Conservation (phyloP, 2,329 filamentous ascomycete genomes). For the Macrophomina phaseolina region DNA sequence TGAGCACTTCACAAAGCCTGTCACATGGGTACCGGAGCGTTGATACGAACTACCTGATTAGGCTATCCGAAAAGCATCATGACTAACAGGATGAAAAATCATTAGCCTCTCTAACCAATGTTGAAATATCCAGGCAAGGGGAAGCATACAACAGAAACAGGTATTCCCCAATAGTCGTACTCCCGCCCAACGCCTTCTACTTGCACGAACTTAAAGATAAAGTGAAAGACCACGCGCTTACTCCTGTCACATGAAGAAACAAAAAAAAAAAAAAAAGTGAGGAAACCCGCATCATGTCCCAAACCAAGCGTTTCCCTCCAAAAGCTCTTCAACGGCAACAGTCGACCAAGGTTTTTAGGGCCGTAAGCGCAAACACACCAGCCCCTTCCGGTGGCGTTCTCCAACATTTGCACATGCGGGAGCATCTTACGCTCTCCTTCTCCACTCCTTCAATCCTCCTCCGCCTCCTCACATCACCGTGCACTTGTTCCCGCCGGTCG, state of each 20-base stretch:
- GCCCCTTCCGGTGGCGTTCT: not conserved
- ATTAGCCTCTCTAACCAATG: constrained; percentile 4
- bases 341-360: not conserved
- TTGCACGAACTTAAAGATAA: not conserved
- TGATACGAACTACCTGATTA: no score
- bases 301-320: not conserved
- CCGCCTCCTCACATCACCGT: constrained; percentile 73
- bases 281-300: not conserved
- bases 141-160: not conserved
- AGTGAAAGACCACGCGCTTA: constrained; percentile 12
- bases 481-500: constrained; percentile 81
- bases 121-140: constrained; percentile 8
- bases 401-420: not conserved
- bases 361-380: not conserved
- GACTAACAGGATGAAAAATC: not conserved
- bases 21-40: no score
- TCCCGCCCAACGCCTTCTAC: constrained; percentile 10
- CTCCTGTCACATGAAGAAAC: constrained; percentile 7
- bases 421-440: not conserved
- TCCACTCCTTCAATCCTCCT: not conserved
- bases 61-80: not conserved
- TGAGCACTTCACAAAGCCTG: no score
- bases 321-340: constrained; percentile 16
- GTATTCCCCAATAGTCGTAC: not conserved
- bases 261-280: not conserved